Evolutionary conservation across 257 asterid species (phyloP), one percentile per base, ranked within the genome.

Genomic region (Salvia miltiorrhiza): DNA sequence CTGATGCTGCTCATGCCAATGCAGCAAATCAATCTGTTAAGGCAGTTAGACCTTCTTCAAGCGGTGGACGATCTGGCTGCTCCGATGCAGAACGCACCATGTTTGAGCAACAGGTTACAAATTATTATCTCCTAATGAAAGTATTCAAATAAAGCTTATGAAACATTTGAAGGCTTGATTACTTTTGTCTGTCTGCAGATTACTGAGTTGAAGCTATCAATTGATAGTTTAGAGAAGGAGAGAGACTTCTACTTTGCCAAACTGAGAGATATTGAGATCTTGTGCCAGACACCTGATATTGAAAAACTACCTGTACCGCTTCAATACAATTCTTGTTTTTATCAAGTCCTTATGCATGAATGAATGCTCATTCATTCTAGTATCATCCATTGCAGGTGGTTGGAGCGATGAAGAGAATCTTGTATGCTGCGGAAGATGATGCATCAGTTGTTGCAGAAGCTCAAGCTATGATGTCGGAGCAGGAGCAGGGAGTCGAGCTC

Each of bases 181-280:
- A 30, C 43, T 23, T 74, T 39, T 68, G 16, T 52, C 30, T 67
- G 24, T 45, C 16, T 69, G 78, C 92, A 93, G 98, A 84, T 93
- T 37, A 88, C 96, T 0, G 96, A 90, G 64, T 43, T 93, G 87
- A 93, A 90, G 82, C 71, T 93, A 48, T 86, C 91, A 2, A 86
- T 93, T 23, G 98, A 93, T 73, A 84, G 93, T 55, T 84, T 90
- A 12, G 98, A 93, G 85, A 88, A 87, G 85, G 98, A 93, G 80
- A 85, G 98, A 76, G 98, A 90, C 82, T 93, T 90, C 77, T 90
- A 90, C 86, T 93, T 93, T 65, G 80, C 88, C 55, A 93, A 90
- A 77, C 55, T 93, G 82, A 88, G 98, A 83, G 98, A 93, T 62
- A 77, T 90, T 44, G 98, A 90, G 71, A 85, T 93, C 74, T 54